Conservation (phyloP, 2,329 filamentous ascomycete genomes). For the Samsoniella hepiali region DNA sequence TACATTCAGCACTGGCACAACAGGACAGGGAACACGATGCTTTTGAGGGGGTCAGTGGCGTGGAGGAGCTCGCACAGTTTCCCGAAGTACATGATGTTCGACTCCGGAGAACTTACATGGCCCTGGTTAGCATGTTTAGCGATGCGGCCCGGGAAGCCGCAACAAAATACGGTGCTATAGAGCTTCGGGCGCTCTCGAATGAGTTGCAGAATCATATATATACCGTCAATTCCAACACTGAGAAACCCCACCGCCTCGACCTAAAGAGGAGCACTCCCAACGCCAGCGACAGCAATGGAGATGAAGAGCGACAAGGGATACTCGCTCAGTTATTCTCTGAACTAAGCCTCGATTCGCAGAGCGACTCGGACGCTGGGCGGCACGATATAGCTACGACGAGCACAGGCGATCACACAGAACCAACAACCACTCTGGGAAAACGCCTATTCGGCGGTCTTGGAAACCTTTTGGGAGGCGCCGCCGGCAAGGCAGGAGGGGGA, state of each 20-base stretch:
- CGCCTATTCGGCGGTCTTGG: background rate
- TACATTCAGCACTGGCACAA: background rate
- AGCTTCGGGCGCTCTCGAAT: conserved; percentile 19
- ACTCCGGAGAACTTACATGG: conserved; percentile 21
- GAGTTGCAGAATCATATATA: conserved; percentile 20
- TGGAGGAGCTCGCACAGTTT: background rate
- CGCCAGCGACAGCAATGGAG: background rate
- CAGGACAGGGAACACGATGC: background rate
- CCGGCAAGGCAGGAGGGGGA: background rate
- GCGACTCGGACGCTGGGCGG: background rate
- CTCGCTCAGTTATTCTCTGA: background rate
- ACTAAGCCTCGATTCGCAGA: background rate
- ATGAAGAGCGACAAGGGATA: background rate
- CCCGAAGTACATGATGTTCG: conserved; percentile 7
- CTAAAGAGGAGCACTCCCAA: background rate
- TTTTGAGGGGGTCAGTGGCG: background rate
- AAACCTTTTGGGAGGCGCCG: background rate
- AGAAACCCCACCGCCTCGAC: conserved; percentile 15
- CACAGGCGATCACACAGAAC: background rate
- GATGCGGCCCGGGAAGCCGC: conserved; percentile 20
- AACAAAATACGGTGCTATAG: conserved; percentile 14
- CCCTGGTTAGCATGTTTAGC: conserved; percentile 21
- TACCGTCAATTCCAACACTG: conserved; percentile 19
- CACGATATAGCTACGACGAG: background rate
- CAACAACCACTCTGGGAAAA: background rate